A percentile compares a stretch with the other conserved stretches of the same genome.
Evolutionary conservation across 345 rosid genomes (phyloP).

Genomic region (Eucalyptus decipiens): DNA sequence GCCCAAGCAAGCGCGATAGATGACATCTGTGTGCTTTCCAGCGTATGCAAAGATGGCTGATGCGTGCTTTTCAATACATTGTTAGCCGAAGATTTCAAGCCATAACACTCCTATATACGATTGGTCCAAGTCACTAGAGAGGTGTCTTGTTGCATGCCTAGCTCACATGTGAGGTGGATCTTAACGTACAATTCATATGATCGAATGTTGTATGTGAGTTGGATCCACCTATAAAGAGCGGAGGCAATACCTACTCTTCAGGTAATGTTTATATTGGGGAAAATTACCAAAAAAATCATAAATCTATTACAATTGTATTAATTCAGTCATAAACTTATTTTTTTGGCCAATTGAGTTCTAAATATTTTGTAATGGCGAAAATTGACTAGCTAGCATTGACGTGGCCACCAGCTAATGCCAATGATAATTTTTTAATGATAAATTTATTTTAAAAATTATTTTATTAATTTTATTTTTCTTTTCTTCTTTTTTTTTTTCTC

Average conservation of each 20-base stretch:
- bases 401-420: too few relatives aligned
- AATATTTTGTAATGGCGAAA: too few relatives aligned
- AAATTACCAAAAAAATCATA: too few relatives aligned
- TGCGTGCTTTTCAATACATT: too few relatives aligned
- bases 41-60: neutral
- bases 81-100: neutral
- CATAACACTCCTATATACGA: neutral
- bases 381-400: accelerated
- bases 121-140: neutral
- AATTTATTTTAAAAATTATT: too few relatives aligned
- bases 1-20: neutral
- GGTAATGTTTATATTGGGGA: accelerated
- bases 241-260: neutral
- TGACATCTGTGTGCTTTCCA: neutral
- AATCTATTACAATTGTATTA: accelerated
- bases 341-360: too few relatives aligned
- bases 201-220: neutral
- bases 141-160: neutral
- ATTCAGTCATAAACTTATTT: too few relatives aligned
- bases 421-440: too few relatives aligned
- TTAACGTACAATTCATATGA: too few relatives aligned
- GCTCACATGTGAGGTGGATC: neutral
- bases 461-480: too few relatives aligned
- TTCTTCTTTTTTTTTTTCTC: too few relatives aligned
- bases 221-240: neutral